Conservation (phyloP, 2,329 filamentous ascomycete species). For the Fusarium sp. region DNA sequence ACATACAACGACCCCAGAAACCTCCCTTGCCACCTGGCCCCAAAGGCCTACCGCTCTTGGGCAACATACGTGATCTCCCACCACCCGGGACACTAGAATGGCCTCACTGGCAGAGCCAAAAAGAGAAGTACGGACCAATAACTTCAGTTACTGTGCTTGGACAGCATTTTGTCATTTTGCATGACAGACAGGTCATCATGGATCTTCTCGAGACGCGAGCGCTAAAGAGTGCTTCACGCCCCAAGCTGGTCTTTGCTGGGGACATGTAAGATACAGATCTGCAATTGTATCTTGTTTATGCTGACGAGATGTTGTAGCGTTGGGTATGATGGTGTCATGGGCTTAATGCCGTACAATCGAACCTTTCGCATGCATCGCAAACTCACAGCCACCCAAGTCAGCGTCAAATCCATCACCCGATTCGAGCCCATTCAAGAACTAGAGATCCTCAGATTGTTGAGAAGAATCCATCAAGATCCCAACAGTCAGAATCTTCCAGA, state of each 20-base stretch:
- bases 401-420: conserved; percentile 3
- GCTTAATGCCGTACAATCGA: conserved; percentile 16
- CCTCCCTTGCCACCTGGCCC: conserved; percentile 56
- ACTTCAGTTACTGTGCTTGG: conserved; percentile 53
- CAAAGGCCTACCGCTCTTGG: conserved; percentile 56
- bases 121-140: conserved; percentile 48
- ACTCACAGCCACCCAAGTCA: conserved; percentile 18
- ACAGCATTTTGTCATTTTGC: conserved; percentile 51
- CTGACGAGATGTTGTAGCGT: neutral
- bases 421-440: conserved; percentile 4
- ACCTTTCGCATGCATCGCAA: conserved; percentile 12
- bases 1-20: neutral
- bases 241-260: neutral
- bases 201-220: conserved; percentile 25
- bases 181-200: conserved; percentile 47
- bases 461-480: neutral
- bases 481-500: neutral
- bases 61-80: conserved; percentile 60
- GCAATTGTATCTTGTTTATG: no score
- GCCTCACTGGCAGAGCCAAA: conserved; percentile 52
- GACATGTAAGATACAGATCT: neutral
- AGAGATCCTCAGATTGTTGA: neutral
- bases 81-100: conserved; percentile 45
- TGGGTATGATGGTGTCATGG: conserved; percentile 11
- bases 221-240: conserved; percentile 9